These are phyloP conservation scores for Sphaerulina populicola DNA, from an alignment of 2,329 filamentous ascomycete genomes.

Conservation along the genomic window DNA sequence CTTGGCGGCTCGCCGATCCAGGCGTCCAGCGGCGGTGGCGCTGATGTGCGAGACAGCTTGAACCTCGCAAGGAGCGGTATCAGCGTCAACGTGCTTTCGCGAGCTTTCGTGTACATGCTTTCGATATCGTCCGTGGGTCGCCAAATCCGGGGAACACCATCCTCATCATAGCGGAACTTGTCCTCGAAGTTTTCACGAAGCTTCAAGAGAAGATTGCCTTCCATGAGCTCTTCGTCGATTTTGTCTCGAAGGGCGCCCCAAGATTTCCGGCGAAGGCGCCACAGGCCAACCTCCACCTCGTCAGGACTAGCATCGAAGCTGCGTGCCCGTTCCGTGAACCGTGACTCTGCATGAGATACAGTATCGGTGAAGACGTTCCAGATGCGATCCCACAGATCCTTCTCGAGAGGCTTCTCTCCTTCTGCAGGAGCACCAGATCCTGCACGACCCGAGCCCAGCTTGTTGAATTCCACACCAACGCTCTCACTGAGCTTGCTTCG, in stretches of 20 bases:
- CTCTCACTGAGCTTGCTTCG: constrained; percentile 78
- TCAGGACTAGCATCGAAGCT: constrained; percentile 89
- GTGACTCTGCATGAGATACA: constrained; percentile 73
- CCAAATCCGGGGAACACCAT: constrained; percentile 93
- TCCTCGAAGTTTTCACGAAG: constrained; percentile 97
- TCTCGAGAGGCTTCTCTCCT: constrained; percentile 69
- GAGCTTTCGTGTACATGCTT: constrained; percentile 81
- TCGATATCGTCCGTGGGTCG: constrained; percentile 94
- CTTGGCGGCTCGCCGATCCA: constrained; percentile 75
- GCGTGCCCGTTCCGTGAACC: constrained; percentile 79
- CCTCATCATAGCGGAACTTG: constrained; percentile 96
- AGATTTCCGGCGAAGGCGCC: constrained; percentile 85
- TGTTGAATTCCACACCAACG: constrained; percentile 90
- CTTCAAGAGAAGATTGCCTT: constrained; percentile 91
- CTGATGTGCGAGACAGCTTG: constrained; percentile 63
- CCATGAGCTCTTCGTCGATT: constrained; percentile 96
- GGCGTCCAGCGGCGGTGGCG: constrained; percentile 68
- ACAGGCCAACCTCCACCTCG: constrained; percentile 85
- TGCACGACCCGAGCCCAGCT: constrained; percentile 77
- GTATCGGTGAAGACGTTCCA: constrained; percentile 79
- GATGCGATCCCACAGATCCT: constrained; percentile 89
- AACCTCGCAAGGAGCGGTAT: constrained; percentile 86
- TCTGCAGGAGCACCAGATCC: constrained; percentile 72
- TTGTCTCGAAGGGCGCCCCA: constrained; percentile 85
- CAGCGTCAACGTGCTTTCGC: constrained; percentile 82